Percentiles rank a stretch among this genome's conserved stretches.
These are phyloP conservation scores for Solanum tarijense DNA, from an alignment of 257 asterid genomes.

Conservation along the genomic window DNA sequence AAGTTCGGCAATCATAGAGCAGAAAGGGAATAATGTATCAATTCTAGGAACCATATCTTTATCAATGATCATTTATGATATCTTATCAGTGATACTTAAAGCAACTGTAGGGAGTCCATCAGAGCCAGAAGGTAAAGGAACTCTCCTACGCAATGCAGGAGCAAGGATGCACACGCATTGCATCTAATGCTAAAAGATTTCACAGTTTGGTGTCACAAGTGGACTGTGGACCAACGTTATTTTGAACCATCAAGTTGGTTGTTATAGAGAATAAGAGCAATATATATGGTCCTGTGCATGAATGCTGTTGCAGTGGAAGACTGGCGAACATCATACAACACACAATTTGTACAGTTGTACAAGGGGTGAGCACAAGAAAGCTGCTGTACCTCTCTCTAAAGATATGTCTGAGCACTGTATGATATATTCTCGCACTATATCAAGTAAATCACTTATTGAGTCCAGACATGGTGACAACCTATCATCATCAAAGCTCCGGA, in stretches of 20 bases:
- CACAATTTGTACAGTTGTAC: background rate
- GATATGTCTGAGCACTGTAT: background rate
- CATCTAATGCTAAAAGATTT: background rate
- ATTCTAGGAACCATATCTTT: background rate
- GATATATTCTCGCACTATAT: background rate
- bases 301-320: background rate
- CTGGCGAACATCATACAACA: background rate
- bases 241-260: background rate
- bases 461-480: background rate
- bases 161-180: background rate
- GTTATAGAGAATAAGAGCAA: background rate
- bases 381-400: background rate
- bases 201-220: background rate
- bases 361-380: background rate
- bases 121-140: background rate
- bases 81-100: background rate
- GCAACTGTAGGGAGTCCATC: background rate
- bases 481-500: background rate
- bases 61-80: background rate
- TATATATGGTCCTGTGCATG: background rate
- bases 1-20: background rate
- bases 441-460: background rate
- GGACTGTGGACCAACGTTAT: background rate
- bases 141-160: background rate
- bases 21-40: background rate